Conservation (phyloP, 148 eudicot genomes). For the Arbutus unedo region DNA sequence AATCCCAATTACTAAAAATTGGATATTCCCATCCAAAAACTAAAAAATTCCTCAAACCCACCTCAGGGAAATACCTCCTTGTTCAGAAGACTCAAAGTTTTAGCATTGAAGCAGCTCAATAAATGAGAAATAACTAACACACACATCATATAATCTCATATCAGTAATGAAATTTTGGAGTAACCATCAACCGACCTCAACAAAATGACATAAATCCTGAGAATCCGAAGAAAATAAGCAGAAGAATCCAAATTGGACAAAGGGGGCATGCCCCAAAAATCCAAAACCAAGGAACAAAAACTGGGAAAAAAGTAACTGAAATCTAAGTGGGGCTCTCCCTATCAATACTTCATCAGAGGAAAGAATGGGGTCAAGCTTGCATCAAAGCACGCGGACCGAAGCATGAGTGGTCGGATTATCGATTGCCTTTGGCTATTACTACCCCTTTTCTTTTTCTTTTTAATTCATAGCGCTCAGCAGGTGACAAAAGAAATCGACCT, state of each 20-base stretch:
- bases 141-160: conserved; percentile 4
- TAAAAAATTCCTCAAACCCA: conserved; percentile 14
- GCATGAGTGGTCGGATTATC: conserved; percentile 60
- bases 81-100: conserved; percentile 13
- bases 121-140: conserved; percentile 15
- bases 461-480: conserved; percentile 18
- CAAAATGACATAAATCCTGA: not conserved
- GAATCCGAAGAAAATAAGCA: conserved; percentile 40
- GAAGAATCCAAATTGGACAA: conserved; percentile 20
- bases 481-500: conserved; percentile 71
- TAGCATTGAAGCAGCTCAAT: conserved; percentile 8
- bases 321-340: conserved; percentile 65
- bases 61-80: conserved; percentile 4
- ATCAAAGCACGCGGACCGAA: conserved; percentile 89
- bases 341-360: not conserved
- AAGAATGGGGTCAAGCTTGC: conserved; percentile 27
- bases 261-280: conserved; percentile 41
- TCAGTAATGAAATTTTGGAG: not conserved
- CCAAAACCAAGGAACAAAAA: conserved; percentile 80
- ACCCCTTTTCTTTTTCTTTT: conserved; percentile 5
- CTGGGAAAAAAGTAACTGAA: conserved; percentile 60
- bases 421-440: conserved; percentile 28
- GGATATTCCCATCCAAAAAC: conserved; percentile 1
- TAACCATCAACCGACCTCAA: conserved; percentile 8
- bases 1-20: not conserved